Conservation (phyloP, 2,329 filamentous ascomycete species). For the Biscogniauxia mediterranea region DNA sequence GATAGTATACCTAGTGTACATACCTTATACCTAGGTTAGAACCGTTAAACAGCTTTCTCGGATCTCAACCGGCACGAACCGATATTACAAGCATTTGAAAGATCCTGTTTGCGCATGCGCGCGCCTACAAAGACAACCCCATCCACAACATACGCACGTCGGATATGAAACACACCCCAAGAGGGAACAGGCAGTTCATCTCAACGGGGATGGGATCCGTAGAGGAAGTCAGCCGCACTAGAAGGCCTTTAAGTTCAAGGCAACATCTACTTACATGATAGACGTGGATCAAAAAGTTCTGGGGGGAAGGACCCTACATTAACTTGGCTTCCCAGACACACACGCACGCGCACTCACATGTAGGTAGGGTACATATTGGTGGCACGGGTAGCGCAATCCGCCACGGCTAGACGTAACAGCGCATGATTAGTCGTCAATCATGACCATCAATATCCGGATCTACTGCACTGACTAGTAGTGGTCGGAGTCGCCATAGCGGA, state of each 20-base stretch:
- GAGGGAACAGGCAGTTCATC: slow-evolving; percentile 5
- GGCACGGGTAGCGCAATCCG: background rate
- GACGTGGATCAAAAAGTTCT: slow-evolving; percentile 11
- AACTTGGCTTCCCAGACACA: background rate
- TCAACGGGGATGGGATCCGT: slow-evolving; percentile 4
- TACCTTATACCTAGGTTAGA: background rate
- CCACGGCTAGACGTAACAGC: background rate
- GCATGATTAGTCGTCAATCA: slow-evolving; percentile 2
- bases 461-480: background rate
- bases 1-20: background rate
- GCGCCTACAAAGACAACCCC: background rate
- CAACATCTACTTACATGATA: slow-evolving; percentile 16
- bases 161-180: background rate
- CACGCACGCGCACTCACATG: slow-evolving; percentile 2
- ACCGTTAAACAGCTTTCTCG: background rate
- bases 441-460: background rate
- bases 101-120: background rate
- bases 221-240: slow-evolving; percentile 13
- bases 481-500: background rate
- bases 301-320: slow-evolving; percentile 19
- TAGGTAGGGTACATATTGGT: background rate
- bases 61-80: background rate
- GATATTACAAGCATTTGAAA: background rate
- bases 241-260: slow-evolving; percentile 11
- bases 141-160: background rate